Percentiles rank a stretch among this genome's conserved stretches.
Conservation (phyloP, 306 rosid species). For the Gillenia trifoliata region DNA sequence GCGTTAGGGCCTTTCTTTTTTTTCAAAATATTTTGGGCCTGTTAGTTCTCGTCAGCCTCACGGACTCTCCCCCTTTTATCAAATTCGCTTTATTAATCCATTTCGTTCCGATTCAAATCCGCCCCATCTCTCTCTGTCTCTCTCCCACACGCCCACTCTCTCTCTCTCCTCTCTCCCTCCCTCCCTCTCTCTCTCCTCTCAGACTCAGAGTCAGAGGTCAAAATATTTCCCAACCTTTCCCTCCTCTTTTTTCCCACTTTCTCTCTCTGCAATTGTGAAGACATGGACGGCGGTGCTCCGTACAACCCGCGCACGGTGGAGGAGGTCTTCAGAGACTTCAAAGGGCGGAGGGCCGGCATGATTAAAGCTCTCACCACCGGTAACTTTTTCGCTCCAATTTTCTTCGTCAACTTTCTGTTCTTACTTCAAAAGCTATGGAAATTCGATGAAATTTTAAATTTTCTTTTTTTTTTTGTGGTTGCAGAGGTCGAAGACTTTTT, state of each 20-base stretch:
- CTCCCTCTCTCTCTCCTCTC: not conserved
- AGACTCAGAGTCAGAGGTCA: slow-evolving; percentile 22
- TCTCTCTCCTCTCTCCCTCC: not conserved
- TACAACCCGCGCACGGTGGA: slow-evolving; percentile 54
- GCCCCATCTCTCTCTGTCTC: slow-evolving; percentile 9
- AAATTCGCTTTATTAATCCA: slow-evolving; percentile 30
- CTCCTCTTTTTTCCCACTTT: slow-evolving; percentile 30
- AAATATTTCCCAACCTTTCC: slow-evolving; percentile 43
- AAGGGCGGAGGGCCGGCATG: slow-evolving; percentile 60
- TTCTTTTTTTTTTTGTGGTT: not conserved
- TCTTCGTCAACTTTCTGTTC: not conserved
- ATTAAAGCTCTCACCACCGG: slow-evolving; percentile 67
- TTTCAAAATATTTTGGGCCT: not conserved
- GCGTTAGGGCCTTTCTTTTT: not conserved
- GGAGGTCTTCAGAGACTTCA: slow-evolving; percentile 60
- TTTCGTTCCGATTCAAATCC: slow-evolving; percentile 48
- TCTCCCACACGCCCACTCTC: not conserved
- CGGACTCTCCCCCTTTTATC: slow-evolving; percentile 33
- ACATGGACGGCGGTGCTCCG: slow-evolving; percentile 41
- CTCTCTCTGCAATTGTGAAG: not conserved
- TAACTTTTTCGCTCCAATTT: slow-evolving; percentile 7
- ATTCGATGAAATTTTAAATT: not conserved
- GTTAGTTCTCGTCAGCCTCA: not conserved
- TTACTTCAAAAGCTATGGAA: not conserved
- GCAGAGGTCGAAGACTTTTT: slow-evolving; percentile 48